Evolutionary conservation across 805 yeast genomes (phyloP).

Genomic region (Nakazawaea populi): DNA sequence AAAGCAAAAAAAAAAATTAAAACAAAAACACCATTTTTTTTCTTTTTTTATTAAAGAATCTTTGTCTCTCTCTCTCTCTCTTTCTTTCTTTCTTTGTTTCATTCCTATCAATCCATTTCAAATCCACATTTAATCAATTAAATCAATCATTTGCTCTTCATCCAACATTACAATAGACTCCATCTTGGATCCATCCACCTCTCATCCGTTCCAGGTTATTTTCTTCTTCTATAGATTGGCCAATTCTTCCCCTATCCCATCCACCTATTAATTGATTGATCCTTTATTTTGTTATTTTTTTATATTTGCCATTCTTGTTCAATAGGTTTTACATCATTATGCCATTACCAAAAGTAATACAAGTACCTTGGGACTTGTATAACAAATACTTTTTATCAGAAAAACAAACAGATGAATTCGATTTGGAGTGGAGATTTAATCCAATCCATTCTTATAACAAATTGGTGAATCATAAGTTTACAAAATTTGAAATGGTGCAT

Average conservation of each 20-base stretch:
- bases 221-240: no score
- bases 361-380: conserved; percentile 3
- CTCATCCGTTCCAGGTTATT: no score
- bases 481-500: conserved; percentile 23
- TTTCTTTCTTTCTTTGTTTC: neutral
- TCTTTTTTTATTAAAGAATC: neutral
- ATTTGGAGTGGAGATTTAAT: conserved; percentile 8
- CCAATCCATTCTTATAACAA: conserved; percentile 7
- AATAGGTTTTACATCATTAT: neutral
- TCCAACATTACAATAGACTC: no score
- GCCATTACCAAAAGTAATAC: conserved; percentile 5
- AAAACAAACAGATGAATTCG: conserved; percentile 9
- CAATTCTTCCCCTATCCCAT: neutral
- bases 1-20: no score
- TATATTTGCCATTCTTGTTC: no score
- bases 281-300: no score
- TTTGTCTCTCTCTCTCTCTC: neutral
- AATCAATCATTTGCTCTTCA: no score
- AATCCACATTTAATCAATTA: neutral
- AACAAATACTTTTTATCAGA: conserved; percentile 8
- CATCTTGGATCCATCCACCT: no score
- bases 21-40: neutral
- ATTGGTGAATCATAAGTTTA: conserved; percentile 1
- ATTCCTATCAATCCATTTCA: neutral
- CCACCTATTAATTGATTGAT: neutral